Evolutionary conservation across 331 rosid genomes (phyloP), one percentile per base, ranked within the genome.

Genomic region (Prunus yedoensis): DNA sequence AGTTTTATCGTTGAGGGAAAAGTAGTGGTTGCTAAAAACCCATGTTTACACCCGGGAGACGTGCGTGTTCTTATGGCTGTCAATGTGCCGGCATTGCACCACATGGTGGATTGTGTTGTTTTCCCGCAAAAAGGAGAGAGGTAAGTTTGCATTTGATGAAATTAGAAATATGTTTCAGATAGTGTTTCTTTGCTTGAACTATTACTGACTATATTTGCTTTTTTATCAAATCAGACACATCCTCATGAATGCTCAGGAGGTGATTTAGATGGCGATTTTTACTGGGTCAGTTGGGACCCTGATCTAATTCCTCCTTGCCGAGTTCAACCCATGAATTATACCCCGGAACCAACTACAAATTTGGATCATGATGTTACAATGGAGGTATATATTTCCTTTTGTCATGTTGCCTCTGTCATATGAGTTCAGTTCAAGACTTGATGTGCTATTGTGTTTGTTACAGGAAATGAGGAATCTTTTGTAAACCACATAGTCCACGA

Each of bases 91-190:
- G 80, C 73, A 16, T 51, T 85, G 67, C 84, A 65, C 13, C 88
- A 82, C 43, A 74, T 79, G 83, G 77, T 77, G 12, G 79, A 85
- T 63, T 90, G 96, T 68, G 91, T 90, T 53, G 94, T 92, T 75
- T 90, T 92, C 81, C 97, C 97, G 2, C 90, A 88, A 28, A 81
- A 88, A 68, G 97, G 97, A 15, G 0, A 0, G 56, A 88, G 97
- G 96, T 86, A 83, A 15, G 18, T 51, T 35, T 35, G 38, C 38
- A 35, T 35, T 35, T 35, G 38, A 35, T 5, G 38, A 35, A 35
- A 35, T 35, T 35, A 35, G 38, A 71, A 38, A 30, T 59, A 3
- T 30, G 12, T 77, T 1, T 18, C 12, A 47, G 12, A 3, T 9
- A 10, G 3, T 47, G 51, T 47, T 47, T 47, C 51, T 14, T 32